These are phyloP conservation scores for Colletotrichum cordylinicola DNA, from an alignment of 2,329 filamentous ascomycete species.

Conservation along the genomic window DNA sequence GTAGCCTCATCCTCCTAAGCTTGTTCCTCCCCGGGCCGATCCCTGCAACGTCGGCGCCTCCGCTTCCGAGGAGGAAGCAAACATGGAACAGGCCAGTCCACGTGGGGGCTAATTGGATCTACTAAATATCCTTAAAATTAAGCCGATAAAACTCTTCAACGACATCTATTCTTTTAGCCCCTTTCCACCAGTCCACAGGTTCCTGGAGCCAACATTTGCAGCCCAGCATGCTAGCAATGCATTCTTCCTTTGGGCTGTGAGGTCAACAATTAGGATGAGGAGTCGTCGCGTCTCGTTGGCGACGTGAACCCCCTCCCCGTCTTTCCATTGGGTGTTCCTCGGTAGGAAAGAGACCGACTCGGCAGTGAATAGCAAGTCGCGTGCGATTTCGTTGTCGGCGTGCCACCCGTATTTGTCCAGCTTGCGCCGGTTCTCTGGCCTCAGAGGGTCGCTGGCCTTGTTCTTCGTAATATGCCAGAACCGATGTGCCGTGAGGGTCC, in stretches of 20 bases:
- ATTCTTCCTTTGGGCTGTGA: neutral
- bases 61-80: neutral
- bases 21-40: neutral
- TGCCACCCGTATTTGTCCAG: neutral
- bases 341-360: neutral
- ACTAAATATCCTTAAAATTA: neutral
- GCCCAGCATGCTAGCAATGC: conserved; percentile 6
- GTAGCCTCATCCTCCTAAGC: neutral
- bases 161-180: neutral
- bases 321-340: neutral
- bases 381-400: neutral
- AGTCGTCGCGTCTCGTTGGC: neutral
- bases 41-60: neutral
- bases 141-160: neutral
- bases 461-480: conserved; percentile 24
- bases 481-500: neutral
- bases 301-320: neutral
- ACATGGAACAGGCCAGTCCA: neutral
- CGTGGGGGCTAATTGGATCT: neutral
- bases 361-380: neutral
- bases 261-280: neutral
- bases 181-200: neutral
- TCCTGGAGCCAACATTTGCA: neutral
- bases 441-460: neutral
- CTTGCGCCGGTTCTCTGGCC: neutral